Evolutionary conservation across 1,139 yeast genomes (phyloP).

Genomic region (Scheffersomyces insectosa): DNA sequence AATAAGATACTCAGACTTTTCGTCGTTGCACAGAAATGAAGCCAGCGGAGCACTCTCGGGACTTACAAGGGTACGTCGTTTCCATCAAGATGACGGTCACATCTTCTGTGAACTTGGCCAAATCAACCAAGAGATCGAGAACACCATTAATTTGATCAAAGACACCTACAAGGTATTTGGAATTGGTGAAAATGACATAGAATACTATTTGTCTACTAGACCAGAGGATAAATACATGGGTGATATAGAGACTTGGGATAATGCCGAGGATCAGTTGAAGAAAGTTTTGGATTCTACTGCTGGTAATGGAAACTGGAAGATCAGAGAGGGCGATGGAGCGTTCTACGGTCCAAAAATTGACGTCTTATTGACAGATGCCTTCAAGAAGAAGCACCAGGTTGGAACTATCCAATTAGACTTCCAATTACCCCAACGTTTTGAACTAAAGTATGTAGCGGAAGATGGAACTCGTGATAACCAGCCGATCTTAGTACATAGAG

Average conservation of each 20-base stretch:
- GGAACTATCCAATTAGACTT: slow-evolving; percentile 96
- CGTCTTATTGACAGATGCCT: slow-evolving; percentile 79
- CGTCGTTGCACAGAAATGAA: slow-evolving; percentile 93
- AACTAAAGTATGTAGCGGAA: slow-evolving; percentile 61
- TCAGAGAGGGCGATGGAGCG: slow-evolving; percentile 95
- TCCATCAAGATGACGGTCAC: slow-evolving; percentile 99
- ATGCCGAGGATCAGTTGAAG: slow-evolving; percentile 74
- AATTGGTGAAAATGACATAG: slow-evolving; percentile 52
- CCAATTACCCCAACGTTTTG: slow-evolving; percentile 87
- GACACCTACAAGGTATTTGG: slow-evolving; percentile 81
- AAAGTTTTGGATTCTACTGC: slow-evolving; percentile 60
- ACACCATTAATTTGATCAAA: slow-evolving; percentile 73
- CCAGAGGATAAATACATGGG: slow-evolving; percentile 87
- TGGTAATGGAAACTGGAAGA: slow-evolving; percentile 61
- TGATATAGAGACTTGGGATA: slow-evolving; percentile 76
- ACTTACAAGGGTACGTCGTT: slow-evolving; percentile 89
- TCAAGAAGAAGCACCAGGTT: slow-evolving; percentile 84
- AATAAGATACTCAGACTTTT: slow-evolving; percentile 84
- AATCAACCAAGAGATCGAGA: slow-evolving; percentile 73
- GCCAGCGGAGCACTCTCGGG: slow-evolving; percentile 95
- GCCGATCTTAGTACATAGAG: slow-evolving; percentile 94
- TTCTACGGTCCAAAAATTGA: slow-evolving; percentile 97
- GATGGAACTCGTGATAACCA: slow-evolving; percentile 51
- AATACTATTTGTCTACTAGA: slow-evolving; percentile 81
- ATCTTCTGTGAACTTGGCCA: slow-evolving; percentile 88